Base-by-base conservation (phyloP, 2,329 filamentous ascomycete species). In the Trichoderma sp. region DNA sequence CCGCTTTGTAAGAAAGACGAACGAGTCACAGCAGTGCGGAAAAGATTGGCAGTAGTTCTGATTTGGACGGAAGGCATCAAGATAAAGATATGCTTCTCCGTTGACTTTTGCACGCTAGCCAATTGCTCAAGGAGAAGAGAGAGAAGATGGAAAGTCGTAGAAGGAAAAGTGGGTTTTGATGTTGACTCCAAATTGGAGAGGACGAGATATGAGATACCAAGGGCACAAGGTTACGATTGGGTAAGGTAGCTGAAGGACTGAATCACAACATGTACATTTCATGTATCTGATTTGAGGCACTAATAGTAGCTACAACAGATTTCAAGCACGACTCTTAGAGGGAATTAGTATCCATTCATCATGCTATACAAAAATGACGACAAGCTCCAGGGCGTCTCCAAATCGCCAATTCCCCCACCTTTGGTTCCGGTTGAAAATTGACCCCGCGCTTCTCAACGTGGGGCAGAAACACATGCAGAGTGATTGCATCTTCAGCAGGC, bases 371-470 rank as follows among this genome's bases (percentile, higher is more conserved):
- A 6, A 39, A 62, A 70, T 70, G 57, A 62, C 67, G 67, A 70
- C 66, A 69, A 47, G 21, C 18, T 34, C 28, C 30, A 12, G 57
- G 30, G 47, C 11, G 47, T 30, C 26, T 32, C 30, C 18, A 30
- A 51, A 34, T 36, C 53, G 64, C 53, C 36, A 36, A 47, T 34
- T 56, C 57, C 67, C 67, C 67, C 67, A 61, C 67, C 32, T 60
- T n/a, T n/a, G 51, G 36, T 36, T 7, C 28, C 39, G n/a, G 24
- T 34, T 28, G 43, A 21, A n/a, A 6, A 21, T 14, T 39, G n/a
- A 70, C 67, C 67, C 67, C 67, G 67, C 67, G 67, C 30, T 70
- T 58, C 51, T 43, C 18, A 15, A 60, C 65, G 65, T 68, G 65
- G 53, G 65, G 64, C 51, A 68, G 21, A 53, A 32, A n/a, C 11